Evolutionary conservation across 805 yeast genomes (phyloP).

Genomic region (Jamesozyma lodderae): DNA sequence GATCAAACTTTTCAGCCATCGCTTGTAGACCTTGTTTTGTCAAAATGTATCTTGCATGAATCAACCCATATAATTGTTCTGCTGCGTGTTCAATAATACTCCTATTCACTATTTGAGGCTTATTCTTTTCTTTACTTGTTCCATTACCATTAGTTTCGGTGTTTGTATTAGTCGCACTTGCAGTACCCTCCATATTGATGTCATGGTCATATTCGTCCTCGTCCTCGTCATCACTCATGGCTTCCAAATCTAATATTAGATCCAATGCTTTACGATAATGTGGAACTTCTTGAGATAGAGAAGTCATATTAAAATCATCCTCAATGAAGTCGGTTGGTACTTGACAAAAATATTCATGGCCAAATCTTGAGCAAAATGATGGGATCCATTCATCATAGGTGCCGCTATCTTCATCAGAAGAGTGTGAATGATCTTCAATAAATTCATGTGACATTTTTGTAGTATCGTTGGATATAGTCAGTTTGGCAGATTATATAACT

Average conservation of each 20-base stretch:
- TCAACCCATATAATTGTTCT: slow-evolving; percentile 83
- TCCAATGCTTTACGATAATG: slow-evolving; percentile 88
- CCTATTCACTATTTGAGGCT: slow-evolving; percentile 41
- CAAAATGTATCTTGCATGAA: slow-evolving; percentile 84
- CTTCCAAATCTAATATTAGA: slow-evolving; percentile 77
- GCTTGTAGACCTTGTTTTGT: slow-evolving; percentile 84
- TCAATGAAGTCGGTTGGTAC: slow-evolving; percentile 89
- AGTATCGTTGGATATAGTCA: no score
- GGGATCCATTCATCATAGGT: slow-evolving; percentile 66
- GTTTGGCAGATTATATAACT: no score
- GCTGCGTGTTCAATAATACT: slow-evolving; percentile 78
- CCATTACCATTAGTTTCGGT: slow-evolving; percentile 6
- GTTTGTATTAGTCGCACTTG: slow-evolving; percentile 9
- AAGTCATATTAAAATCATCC: slow-evolving; percentile 93
- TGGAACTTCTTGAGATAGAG: slow-evolving; percentile 76
- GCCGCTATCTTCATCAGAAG: slow-evolving; percentile 26
- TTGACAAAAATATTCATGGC: slow-evolving; percentile 86
- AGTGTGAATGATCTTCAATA: slow-evolving; percentile 17
- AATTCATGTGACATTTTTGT: slow-evolving; percentile 17
- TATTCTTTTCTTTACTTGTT: slow-evolving; percentile 12
- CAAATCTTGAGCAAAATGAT: slow-evolving; percentile 66
- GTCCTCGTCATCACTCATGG: slow-evolving; percentile 32
- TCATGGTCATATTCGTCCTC: slow-evolving; percentile 16
- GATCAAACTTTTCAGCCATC: slow-evolving; percentile 90
- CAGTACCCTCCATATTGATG: slow-evolving; percentile 8